phyloP scores from a whole-genome alignment of 225 moss, liverwort and hornwort species.

The Asterella californica region DNA sequence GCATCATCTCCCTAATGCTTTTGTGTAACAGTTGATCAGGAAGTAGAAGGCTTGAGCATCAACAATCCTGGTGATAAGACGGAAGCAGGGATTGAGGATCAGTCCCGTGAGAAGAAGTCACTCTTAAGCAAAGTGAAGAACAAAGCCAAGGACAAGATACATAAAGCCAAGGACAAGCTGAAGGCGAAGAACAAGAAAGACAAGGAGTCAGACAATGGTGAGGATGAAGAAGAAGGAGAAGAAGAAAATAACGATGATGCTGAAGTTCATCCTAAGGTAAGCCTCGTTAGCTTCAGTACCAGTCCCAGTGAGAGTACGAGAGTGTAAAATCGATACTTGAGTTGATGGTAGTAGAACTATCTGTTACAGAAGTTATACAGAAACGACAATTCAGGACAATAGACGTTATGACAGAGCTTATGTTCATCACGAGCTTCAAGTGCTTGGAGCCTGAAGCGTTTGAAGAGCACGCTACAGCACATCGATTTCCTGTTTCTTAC shows the following conservation, averaged over 20 bases:
- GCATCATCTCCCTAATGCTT: background rate
- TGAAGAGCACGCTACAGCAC: too few relatives aligned
- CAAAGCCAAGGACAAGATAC: slow-evolving; percentile 32
- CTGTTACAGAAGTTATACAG: too few relatives aligned
- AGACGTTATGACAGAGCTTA: too few relatives aligned
- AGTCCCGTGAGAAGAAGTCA: slow-evolving; percentile 14
- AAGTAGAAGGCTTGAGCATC: background rate
- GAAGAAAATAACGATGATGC: slow-evolving; percentile 18
- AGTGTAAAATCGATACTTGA: too few relatives aligned
- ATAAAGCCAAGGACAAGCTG: slow-evolving; percentile 28
- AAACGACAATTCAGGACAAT: too few relatives aligned
- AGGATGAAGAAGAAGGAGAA: background rate
- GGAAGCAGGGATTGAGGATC: slow-evolving; percentile 1
- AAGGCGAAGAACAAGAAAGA: slow-evolving; percentile 18
- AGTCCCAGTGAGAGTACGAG: too few relatives aligned
- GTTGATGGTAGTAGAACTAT: too few relatives aligned
- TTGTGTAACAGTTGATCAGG: slow-evolving; percentile 9
- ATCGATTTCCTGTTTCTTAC: too few relatives aligned
- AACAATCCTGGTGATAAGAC: background rate
- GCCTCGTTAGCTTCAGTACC: background rate
- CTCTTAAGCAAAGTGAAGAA: slow-evolving; percentile 32
- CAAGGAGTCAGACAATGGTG: background rate
- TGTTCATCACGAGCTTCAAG: too few relatives aligned
- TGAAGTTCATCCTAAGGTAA: slow-evolving; percentile 22
- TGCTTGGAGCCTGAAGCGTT: too few relatives aligned